Percentiles rank a stretch among this genome's conserved stretches.
These are phyloP conservation scores for Fusarium tuaranense DNA, from an alignment of 2,329 filamentous ascomycete species.

Conservation along the genomic window DNA sequence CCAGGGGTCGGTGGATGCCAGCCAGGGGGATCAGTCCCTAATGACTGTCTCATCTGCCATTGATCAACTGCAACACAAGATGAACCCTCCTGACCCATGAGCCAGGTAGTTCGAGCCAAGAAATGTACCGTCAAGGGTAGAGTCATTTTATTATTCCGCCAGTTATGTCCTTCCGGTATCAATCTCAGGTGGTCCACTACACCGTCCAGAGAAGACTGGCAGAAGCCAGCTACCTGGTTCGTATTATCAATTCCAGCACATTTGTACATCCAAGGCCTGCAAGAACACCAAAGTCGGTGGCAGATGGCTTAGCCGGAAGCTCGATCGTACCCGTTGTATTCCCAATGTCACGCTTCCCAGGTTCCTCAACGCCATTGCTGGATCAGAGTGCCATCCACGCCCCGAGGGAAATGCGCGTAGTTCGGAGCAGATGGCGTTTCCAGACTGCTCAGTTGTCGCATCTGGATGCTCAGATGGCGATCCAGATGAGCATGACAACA, in stretches of 20 bases:
- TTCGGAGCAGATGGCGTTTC: constrained; percentile 13
- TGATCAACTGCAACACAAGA: not conserved
- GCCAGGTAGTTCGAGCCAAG: not conserved
- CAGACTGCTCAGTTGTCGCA: constrained; percentile 6
- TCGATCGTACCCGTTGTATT: constrained; percentile 40
- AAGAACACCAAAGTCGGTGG: constrained; percentile 38
- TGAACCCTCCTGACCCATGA: not conserved
- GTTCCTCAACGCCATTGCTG: constrained; percentile 45
- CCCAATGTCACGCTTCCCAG: constrained; percentile 43
- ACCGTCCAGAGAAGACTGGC: constrained; percentile 10
- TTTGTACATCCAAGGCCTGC: constrained; percentile 45
- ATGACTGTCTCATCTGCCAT: not conserved
- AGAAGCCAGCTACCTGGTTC: constrained; percentile 27
- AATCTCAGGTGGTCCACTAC: constrained; percentile 2
- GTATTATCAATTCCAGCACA: constrained; percentile 37
- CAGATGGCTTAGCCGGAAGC: constrained; percentile 40
- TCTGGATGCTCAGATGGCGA: constrained; percentile 66
- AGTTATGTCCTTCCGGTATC: constrained; percentile 3
- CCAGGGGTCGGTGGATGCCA: not conserved
- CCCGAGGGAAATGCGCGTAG: constrained; percentile 22
- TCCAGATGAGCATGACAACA: constrained; percentile 82
- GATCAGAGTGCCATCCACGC: constrained; percentile 40
- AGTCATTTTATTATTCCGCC: not conserved
- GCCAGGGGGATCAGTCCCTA: not conserved
- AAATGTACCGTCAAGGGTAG: not conserved